These are phyloP conservation scores for Plasmodium ovale DNA, from an alignment of 169 alveolate species.

Conservation along the genomic window DNA sequence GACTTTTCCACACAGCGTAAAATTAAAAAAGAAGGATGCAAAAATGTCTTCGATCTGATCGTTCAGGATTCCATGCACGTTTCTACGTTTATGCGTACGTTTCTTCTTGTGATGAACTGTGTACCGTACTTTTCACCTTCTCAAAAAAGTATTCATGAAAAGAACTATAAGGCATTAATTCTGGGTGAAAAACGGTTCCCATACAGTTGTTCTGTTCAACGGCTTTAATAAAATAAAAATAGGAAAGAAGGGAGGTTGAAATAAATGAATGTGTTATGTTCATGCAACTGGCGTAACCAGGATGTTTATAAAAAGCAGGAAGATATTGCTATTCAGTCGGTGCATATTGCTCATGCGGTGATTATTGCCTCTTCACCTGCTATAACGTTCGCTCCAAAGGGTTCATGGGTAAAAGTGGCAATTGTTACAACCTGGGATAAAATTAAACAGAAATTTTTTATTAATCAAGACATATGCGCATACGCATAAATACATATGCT, in stretches of 20 bases:
- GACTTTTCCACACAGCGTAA: too few species aligned
- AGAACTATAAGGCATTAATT: constrained; percentile 55
- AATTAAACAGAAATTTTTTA: neutral
- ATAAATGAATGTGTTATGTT: too few species aligned
- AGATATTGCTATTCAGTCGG: too few species aligned
- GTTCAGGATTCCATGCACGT: too few species aligned
- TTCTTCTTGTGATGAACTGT: neutral
- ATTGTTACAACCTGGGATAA: constrained; percentile 29
- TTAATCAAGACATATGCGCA: neutral
- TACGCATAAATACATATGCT: too few species aligned
- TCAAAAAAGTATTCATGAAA: constrained; percentile 62
- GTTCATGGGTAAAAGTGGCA: constrained; percentile 64
- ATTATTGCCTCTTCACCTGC: constrained; percentile 55
- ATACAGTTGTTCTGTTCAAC: constrained; percentile 65
- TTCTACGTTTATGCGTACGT: too few species aligned
- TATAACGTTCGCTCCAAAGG: constrained; percentile 28
- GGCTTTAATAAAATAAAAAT: constrained; percentile 15
- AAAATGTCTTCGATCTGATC: too few species aligned
- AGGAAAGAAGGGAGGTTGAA: neutral
- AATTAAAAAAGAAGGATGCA: too few species aligned
- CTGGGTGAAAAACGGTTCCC: constrained; percentile 67
- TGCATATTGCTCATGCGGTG: too few species aligned
- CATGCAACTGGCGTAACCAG: neutral
- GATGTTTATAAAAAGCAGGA: neutral
- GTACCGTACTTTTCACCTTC: constrained; percentile 36